phyloP scores from a whole-genome alignment of 1,284 basidiomycete genomes.

The Phlebopus sp. region DNA sequence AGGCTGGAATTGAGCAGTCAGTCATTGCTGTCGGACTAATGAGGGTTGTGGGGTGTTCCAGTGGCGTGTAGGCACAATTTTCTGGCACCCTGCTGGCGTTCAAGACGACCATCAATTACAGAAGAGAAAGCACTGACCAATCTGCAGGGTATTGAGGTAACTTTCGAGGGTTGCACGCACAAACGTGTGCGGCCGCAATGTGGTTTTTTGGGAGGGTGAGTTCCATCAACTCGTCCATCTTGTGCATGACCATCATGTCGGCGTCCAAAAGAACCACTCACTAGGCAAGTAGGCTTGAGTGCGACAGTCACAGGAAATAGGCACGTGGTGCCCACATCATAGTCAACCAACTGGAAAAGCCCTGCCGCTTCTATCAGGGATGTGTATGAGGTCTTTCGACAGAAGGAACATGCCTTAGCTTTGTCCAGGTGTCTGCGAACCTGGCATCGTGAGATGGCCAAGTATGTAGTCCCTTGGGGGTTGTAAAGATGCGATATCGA shows the following conservation, averaged over 20 bases:
- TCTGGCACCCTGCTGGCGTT: constrained; percentile 68
- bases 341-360: constrained; percentile 76
- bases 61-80: constrained; percentile 82
- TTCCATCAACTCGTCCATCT: constrained; percentile 92
- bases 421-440: constrained; percentile 89
- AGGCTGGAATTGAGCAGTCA: constrained; percentile 84
- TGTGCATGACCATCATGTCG: constrained; percentile 85
- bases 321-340: constrained; percentile 53
- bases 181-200: constrained; percentile 87
- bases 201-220: constrained; percentile 62
- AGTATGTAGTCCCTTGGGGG: constrained; percentile 52
- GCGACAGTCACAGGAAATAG: background rate
- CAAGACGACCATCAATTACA: constrained; percentile 3
- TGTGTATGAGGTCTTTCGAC: background rate
- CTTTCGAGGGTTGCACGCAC: constrained; percentile 90
- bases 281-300: constrained; percentile 34
- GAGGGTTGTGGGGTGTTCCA: constrained; percentile 50
- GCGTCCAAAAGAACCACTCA: constrained; percentile 84
- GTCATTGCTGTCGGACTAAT: constrained; percentile 47
- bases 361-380: constrained; percentile 35
- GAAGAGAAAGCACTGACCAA: constrained; percentile 57
- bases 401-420: constrained; percentile 61
- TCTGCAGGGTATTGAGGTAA: constrained; percentile 83
- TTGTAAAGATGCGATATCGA: constrained; percentile 59
- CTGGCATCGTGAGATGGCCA: constrained; percentile 57